Evolutionary conservation across 2,329 filamentous ascomycete genomes (phyloP).

Genomic region (Colletotrichum orbiculare): DNA sequence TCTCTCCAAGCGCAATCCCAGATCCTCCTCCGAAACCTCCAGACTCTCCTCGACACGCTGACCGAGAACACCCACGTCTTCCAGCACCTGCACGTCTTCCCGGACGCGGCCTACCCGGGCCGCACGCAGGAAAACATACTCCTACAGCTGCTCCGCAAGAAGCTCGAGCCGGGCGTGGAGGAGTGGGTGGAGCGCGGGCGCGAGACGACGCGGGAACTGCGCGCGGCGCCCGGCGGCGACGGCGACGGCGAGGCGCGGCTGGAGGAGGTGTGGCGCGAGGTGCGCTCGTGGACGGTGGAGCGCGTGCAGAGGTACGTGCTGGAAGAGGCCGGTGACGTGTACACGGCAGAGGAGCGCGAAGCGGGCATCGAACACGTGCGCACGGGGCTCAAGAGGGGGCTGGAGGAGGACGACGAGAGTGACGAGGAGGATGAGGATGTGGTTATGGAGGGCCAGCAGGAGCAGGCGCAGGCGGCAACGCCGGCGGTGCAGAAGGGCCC

Average conservation of each 20-base stretch:
- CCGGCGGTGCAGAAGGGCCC: constrained; percentile 45
- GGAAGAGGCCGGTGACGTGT: constrained; percentile 68
- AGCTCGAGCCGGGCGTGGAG: constrained; percentile 82
- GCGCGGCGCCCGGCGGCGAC: constrained; percentile 44
- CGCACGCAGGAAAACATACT: constrained; percentile 75
- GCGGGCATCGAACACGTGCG: constrained; percentile 75
- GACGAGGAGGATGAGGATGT: constrained; percentile 67
- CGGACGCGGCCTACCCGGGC: constrained; percentile 79
- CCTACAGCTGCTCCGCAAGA: constrained; percentile 80
- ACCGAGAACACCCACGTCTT: constrained; percentile 75
- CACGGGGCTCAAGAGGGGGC: constrained; percentile 72
- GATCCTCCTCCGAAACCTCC: constrained; percentile 78
- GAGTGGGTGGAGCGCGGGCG: constrained; percentile 76
- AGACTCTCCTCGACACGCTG: constrained; percentile 73
- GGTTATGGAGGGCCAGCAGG: constrained; percentile 44
- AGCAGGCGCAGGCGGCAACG: constrained; percentile 40
- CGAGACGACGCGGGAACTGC: constrained; percentile 51
- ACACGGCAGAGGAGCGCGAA: constrained; percentile 77
- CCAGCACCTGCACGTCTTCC: constrained; percentile 77
- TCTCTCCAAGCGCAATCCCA: constrained; percentile 78
- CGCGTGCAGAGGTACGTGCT: constrained; percentile 55
- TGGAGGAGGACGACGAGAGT: constrained; percentile 63
- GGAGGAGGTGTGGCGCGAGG: constrained; percentile 67
- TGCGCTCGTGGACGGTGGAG: constrained; percentile 53
- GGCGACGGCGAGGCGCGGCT: constrained; percentile 55